Evolutionary conservation across 495 filamentous ascomycete genomes (phyloP), one percentile per base, ranked within the genome.

Genomic region (Penicillium bovifimosum): DNA sequence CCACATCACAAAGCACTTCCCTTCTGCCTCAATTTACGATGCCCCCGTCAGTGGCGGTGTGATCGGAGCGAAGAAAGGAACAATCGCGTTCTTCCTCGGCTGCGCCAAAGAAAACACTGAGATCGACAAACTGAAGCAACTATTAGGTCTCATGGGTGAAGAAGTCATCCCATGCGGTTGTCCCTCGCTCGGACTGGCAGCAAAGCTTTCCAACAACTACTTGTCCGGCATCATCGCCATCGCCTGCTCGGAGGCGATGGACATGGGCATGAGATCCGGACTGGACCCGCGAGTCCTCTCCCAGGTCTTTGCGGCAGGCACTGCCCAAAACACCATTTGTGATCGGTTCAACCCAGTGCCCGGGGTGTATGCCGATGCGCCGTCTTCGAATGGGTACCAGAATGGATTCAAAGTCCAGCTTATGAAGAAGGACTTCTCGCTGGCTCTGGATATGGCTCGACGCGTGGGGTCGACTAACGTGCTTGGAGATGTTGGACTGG

Each of bases 151-250:
- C 34, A 79, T 81, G 74, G 79, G 77, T 11, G 61, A 61, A 3
- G 20, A 46, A 27, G 59, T 80, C 16, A 74, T 81, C 27, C 67
- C 76, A 20, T 82, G 80, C 55, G 78, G 78, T 18, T 71, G 68
- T 0, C 68, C 72, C 3, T 74, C 73, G 1, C 68, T 77, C 0
- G 78, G 79, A 1, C 69, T 83, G 3, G 70, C 76, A 6, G 76
- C 78, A 1, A 81, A 81, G 54, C 65, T 81, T 2, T 77, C 66
- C 50, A 81, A 81, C 56, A 81, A 81, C 55, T 82, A 82, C 57
- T 66, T 73, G 28, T 76, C 71, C 4, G 75, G 73, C 10, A 61
- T 80, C 4, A 82, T 81, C 53, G 71, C 78, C 0, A 75, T 83
- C 29, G 77, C 76, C 0, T 67, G 62, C 14, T 64, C 74, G 2